phyloP scores from a whole-genome alignment of 1,139 yeast genomes.

The Lodderomyces orthopsilosis region DNA sequence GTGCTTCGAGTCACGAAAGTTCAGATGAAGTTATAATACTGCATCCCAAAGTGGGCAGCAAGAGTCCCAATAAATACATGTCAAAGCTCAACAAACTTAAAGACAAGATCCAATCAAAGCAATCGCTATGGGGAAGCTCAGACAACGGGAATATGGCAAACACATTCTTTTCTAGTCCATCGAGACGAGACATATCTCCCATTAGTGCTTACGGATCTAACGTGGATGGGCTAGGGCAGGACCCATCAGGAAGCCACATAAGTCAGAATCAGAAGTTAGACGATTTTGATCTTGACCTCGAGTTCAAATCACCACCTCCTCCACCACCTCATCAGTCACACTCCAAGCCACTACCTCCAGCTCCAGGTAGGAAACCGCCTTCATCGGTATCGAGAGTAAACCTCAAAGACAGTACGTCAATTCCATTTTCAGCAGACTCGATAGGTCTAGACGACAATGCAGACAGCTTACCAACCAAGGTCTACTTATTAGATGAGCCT shows the following conservation, averaged over 20 bases:
- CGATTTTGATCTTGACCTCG: background rate
- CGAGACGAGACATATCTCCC: conserved; percentile 13
- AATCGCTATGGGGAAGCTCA: conserved; percentile 27
- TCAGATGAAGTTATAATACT: conserved; percentile 4
- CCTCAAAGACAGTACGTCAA: conserved; percentile 20
- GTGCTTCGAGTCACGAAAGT: conserved; percentile 4
- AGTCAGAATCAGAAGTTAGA: background rate
- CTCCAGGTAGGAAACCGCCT: conserved; percentile 8
- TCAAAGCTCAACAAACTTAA: conserved; percentile 32
- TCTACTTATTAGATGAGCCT: conserved; percentile 34
- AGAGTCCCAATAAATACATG: conserved; percentile 22
- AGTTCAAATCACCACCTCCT: background rate
- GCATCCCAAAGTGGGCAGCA: conserved; percentile 7
- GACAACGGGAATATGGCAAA: conserved; percentile 6
- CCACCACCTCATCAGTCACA: conserved; percentile 7
- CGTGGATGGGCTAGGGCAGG: conserved; percentile 23
- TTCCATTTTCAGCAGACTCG: conserved; percentile 47
- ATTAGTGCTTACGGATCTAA: conserved; percentile 13
- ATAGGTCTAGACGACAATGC: conserved; percentile 36
- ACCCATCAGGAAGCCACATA: conserved; percentile 11
- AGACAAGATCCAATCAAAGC: conserved; percentile 34
- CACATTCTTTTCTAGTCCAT: conserved; percentile 3
- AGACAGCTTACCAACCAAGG: conserved; percentile 30
- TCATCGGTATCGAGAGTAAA: conserved; percentile 16
- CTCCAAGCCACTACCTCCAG: conserved; percentile 16